Percentiles rank a stretch among this genome's conserved stretches.
phyloP scores from a whole-genome alignment of 2,329 filamentous ascomycete genomes.

The Penicillium sp. region DNA sequence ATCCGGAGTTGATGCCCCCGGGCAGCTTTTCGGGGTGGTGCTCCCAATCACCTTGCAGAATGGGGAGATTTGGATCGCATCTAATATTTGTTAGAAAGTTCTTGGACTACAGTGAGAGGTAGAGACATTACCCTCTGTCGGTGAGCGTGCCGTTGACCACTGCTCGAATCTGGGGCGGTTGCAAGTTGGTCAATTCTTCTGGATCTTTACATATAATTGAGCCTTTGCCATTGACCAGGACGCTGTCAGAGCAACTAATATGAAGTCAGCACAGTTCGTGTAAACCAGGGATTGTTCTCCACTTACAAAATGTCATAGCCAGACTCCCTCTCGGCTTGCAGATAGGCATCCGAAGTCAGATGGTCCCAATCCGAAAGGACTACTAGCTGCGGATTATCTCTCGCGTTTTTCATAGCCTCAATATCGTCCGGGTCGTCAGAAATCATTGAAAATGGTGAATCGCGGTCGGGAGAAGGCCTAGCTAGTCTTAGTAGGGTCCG shows the following conservation, averaged over 20 bases:
- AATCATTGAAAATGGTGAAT: conserved; percentile 54
- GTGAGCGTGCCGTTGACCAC: conserved; percentile 14
- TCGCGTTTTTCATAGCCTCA: conserved; percentile 52
- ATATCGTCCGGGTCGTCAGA: conserved; percentile 40
- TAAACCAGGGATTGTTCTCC: neutral
- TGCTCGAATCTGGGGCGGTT: conserved; percentile 2
- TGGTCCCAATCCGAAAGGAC: conserved; percentile 60
- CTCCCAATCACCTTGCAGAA: conserved; percentile 8
- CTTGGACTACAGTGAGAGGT: neutral
- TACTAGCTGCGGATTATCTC: conserved; percentile 48
- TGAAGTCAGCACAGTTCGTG: conserved; percentile 43
- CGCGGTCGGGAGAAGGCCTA: conserved; percentile 33
- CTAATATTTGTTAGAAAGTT: conserved; percentile 1
- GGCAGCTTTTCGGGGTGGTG: conserved; percentile 26
- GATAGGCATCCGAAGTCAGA: conserved; percentile 51
- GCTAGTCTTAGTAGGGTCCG: conserved; percentile 20
- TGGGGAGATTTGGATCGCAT: conserved; percentile 13
- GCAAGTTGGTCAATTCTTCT: conserved; percentile 13
- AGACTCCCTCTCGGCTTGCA: conserved; percentile 26
- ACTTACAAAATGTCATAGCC: conserved; percentile 20
- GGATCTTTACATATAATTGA: conserved; percentile 19
- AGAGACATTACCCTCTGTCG: conserved; percentile 19
- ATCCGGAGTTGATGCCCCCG: conserved; percentile 35
- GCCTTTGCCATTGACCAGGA: conserved; percentile 22
- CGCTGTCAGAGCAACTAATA: conserved; percentile 20